Conservation (phyloP, 768 basidiomycete genomes). For the Mrakia frigida region DNA sequence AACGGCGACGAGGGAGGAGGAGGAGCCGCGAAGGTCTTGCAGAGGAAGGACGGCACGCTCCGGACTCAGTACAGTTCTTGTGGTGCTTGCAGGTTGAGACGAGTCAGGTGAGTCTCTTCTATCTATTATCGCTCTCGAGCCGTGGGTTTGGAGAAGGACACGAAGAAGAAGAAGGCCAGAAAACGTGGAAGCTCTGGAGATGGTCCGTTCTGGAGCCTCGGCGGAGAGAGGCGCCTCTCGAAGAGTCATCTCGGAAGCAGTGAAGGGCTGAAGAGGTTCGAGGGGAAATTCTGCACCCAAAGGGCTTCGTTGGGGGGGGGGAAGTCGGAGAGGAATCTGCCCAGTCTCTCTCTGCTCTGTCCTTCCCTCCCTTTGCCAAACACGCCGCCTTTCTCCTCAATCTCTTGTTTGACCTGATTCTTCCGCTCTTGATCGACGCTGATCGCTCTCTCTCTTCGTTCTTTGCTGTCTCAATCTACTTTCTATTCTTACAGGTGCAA, state of each 20-base stretch:
- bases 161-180: neutral
- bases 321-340: no score
- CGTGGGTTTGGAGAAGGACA: neutral
- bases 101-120: constrained; percentile 82
- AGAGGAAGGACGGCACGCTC: constrained; percentile 36
- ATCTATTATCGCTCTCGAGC: neutral
- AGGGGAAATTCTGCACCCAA: no score
- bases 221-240: no score
- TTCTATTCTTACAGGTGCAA: neutral
- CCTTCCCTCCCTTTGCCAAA: no score
- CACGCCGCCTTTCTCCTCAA: no score
- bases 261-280: no score
- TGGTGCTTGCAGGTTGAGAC: constrained; percentile 83
- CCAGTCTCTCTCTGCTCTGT: no score
- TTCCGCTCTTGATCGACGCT: neutral
- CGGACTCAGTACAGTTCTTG: constrained; percentile 88
- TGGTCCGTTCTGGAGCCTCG: no score
- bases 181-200: neutral
- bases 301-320: no score
- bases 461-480: neutral
- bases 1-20: neutral
- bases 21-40: neutral
- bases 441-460: neutral
- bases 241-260: no score
- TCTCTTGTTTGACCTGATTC: neutral